Conservation (phyloP, 208 protist genomes). For the Leishmania guyanensis region DNA sequence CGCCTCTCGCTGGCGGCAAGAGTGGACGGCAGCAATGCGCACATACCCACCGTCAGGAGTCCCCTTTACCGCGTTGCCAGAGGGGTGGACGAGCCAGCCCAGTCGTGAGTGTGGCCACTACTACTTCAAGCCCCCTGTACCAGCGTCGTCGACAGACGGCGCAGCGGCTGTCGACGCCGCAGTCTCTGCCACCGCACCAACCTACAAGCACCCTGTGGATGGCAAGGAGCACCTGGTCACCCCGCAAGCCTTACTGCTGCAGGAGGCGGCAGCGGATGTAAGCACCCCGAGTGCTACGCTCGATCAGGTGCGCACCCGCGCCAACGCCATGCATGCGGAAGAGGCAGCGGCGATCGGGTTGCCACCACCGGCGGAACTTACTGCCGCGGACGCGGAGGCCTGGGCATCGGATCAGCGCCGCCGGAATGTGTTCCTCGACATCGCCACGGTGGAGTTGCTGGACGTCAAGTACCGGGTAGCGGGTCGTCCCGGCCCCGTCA, state of each 20-base stretch:
- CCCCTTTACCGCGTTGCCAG: conserved; percentile 66
- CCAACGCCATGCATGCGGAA: conserved; percentile 30
- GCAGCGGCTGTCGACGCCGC: neutral
- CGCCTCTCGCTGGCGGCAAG: conserved; percentile 42
- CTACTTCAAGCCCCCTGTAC: conserved; percentile 47
- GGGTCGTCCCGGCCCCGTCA: neutral
- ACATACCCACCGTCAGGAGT: conserved; percentile 55
- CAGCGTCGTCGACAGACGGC: neutral
- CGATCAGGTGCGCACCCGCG: conserved; percentile 23
- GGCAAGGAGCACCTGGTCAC: conserved; percentile 64
- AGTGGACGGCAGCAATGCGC: conserved; percentile 65
- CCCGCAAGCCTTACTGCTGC: conserved; percentile 74
- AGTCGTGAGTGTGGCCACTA: conserved; percentile 73
- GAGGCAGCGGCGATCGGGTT: conserved; percentile 10
- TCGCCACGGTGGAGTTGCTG: conserved; percentile 56
- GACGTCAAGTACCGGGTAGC: conserved; percentile 45
- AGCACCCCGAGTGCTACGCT: conserved; percentile 29
- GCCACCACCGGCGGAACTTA: conserved; percentile 26
- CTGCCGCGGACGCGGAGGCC: conserved; percentile 30
- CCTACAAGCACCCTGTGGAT: conserved; percentile 71
- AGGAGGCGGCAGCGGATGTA: conserved; percentile 18
- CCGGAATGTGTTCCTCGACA: conserved; percentile 63
- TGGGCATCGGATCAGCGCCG: conserved; percentile 76
- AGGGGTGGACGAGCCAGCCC: conserved; percentile 55
- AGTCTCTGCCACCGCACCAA: conserved; percentile 24